Percentiles rank a stretch among this genome's conserved stretches.
phyloP scores from a whole-genome alignment of 495 filamentous ascomycete species.

The Neurospora terricola region DNA sequence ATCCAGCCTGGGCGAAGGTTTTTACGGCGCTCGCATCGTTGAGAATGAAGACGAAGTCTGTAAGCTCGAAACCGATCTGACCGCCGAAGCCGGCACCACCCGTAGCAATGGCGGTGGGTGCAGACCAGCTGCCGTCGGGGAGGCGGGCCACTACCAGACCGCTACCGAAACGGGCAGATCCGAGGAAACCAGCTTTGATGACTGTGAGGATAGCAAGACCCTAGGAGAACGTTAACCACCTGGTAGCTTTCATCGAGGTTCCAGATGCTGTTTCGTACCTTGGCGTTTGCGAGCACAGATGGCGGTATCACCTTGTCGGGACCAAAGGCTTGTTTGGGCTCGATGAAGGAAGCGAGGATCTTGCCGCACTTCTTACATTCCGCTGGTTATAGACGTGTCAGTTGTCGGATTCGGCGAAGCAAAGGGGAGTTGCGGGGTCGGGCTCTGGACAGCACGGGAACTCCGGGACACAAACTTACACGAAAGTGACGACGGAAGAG shows the following conservation, averaged over 20 bases:
- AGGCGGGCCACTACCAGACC: conserved; percentile 89
- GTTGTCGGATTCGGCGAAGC: not conserved
- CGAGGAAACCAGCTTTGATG: conserved; percentile 91
- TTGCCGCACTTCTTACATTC: conserved; percentile 89
- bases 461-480: conserved; percentile 34
- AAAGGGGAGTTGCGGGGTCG: not conserved
- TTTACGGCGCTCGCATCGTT: conserved; percentile 88
- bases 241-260: not conserved
- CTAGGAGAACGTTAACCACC: conserved; percentile 30
- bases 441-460: conserved; percentile 8
- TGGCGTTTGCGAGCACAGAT: conserved; percentile 77
- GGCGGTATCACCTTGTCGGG: conserved; percentile 98
- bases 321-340: conserved; percentile 87
- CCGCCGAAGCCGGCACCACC: conserved; percentile 91
- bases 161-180: conserved; percentile 84
- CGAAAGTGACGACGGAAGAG: conserved; percentile 47
- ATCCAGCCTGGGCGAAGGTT: conserved; percentile 88
- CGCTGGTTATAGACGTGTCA: conserved; percentile 34
- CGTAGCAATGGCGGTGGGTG: conserved; percentile 83
- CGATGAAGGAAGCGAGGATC: conserved; percentile 90
- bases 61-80: conserved; percentile 94
- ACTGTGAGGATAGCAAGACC: conserved; percentile 93
- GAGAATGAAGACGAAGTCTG: conserved; percentile 97
- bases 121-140: conserved; percentile 87
- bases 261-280: conserved; percentile 45